Percentiles rank a stretch among this genome's conserved stretches.
These are phyloP conservation scores for Trypanosoma conorhini DNA, from an alignment of 208 protist species.

Conservation along the genomic window DNA sequence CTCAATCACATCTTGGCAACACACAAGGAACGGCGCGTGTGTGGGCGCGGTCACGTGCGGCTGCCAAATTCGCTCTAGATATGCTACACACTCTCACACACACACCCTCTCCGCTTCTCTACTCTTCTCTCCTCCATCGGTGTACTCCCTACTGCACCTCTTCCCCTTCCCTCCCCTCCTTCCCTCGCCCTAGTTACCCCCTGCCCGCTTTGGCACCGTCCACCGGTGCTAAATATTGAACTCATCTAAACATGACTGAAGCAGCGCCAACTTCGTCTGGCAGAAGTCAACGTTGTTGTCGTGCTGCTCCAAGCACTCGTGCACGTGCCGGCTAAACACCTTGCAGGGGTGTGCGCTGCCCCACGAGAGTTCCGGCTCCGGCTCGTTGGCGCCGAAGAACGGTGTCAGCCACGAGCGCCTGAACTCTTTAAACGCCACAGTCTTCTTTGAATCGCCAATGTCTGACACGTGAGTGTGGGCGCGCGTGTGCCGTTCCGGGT, in stretches of 20 bases:
- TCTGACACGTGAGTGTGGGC: slow-evolving; percentile 43
- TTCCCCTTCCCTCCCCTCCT: background rate
- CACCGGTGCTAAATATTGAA: slow-evolving; percentile 37
- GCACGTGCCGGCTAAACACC: slow-evolving; percentile 59
- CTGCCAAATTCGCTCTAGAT: background rate
- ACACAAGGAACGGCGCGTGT: background rate
- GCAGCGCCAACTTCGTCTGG: slow-evolving; percentile 56
- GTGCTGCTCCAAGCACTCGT: slow-evolving; percentile 60
- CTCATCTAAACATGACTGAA: slow-evolving; percentile 79
- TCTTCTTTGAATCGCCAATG: slow-evolving; percentile 31
- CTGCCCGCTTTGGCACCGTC: background rate
- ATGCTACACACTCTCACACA: background rate
- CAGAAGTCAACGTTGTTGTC: slow-evolving; percentile 69
- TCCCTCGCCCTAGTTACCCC: background rate
- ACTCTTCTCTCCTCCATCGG: background rate
- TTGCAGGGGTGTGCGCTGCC: slow-evolving; percentile 53
- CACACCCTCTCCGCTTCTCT: background rate
- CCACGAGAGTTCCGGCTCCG: slow-evolving; percentile 35
- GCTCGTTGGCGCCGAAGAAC: slow-evolving; percentile 77
- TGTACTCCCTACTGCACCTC: no score
- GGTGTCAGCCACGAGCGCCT: slow-evolving; percentile 65
- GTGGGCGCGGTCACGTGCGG: background rate
- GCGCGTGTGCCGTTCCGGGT: slow-evolving; percentile 25
- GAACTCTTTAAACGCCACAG: slow-evolving; percentile 46
- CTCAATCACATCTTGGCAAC: background rate